phyloP scores from a whole-genome alignment of 2,329 filamentous ascomycete genomes.

The Exophiala spinifera region DNA sequence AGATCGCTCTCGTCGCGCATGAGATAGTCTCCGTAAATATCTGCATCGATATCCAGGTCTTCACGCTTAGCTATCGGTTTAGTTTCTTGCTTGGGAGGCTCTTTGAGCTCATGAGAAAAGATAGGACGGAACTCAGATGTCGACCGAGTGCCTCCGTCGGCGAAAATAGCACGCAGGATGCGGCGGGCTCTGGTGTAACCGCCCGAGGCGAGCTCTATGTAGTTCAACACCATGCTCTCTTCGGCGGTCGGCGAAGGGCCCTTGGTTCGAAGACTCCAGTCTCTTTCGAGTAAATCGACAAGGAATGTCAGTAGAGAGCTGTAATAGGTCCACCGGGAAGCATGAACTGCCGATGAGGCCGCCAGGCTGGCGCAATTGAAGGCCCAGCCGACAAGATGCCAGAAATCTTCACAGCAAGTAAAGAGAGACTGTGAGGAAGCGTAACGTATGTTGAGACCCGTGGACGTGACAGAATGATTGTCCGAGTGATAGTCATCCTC shows the following conservation, averaged over 20 bases:
- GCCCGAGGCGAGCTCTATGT: constrained; percentile 35
- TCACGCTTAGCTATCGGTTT: constrained; percentile 39
- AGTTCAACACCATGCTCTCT: constrained; percentile 44
- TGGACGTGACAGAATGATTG: constrained; percentile 30
- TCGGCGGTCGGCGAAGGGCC: constrained; percentile 28
- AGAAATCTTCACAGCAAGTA: constrained; percentile 78
- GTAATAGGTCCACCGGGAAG: constrained; percentile 76
- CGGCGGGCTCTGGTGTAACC: constrained; percentile 39
- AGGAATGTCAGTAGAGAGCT: constrained; percentile 75
- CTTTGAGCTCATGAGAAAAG: constrained; percentile 45
- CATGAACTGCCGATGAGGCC: constrained; percentile 8
- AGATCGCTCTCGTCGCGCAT: constrained; percentile 38
- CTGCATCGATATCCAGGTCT: constrained; percentile 46
- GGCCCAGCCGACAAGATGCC: constrained; percentile 84
- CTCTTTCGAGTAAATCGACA: constrained; percentile 44
- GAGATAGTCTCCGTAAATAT: constrained; percentile 47
- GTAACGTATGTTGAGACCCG: constrained; percentile 54
- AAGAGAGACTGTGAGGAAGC: constrained; percentile 67
- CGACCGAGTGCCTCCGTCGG: constrained; percentile 39
- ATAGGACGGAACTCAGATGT: constrained; percentile 45
- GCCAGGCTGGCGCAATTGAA: constrained; percentile 80
- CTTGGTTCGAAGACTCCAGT: constrained; percentile 37
- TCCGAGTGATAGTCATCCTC: constrained; percentile 37
- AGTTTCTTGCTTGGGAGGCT: constrained; percentile 28
- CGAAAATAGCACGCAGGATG: constrained; percentile 48